Evolutionary conservation across 1,284 basidiomycete genomes (phyloP), one percentile per base, ranked within the genome.

Genomic region (Ganoderma boninense): DNA sequence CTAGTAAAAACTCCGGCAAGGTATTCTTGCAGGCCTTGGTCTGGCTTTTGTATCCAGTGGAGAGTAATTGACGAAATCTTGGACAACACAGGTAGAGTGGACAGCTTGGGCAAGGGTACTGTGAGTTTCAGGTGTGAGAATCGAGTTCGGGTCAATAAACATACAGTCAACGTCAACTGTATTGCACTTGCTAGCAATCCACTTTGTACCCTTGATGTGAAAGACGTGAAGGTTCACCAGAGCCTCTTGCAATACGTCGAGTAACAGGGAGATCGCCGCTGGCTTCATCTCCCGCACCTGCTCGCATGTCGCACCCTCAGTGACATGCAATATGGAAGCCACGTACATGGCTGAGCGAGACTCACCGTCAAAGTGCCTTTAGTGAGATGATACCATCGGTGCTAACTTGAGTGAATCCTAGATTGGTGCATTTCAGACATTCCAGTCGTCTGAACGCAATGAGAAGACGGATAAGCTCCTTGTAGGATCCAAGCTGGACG

Each of bases 391-490:
- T 40, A 26, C 40, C 23, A 29, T 2, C 0, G 14, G 23, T 26
- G 14, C 40, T 13, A 40, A 23, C 60, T 16, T 13, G 38, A 43
- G 4, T 23, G 40, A 62, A 23, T 7, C 14, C 38, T 16, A 62
- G 13, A 40, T 43, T 23, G 23, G n/a, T 26, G 14, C 60, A 43
- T 18, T 3, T 40, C n/a, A 62, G 60, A 13, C 18, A 26, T 1
- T 40, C n/a, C 42, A 43, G 10, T 10, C 23, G 60, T 2, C 23
- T 11, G 60, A 62, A 14, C 11, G 40, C 60, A 4, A 62, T 7
- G 7, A 43, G 23, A 7, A 62, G 60, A 62, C 40, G n/a, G 11
- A 62, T 29, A 40, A 62, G 46, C 61, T 68, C 57, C 49, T 62
- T 23, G 38, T 32, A 32, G 40, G 66, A 63, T 20, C 26, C 29